Evolutionary conservation across 2,329 filamentous ascomycete genomes (phyloP), one percentile per base, ranked within the genome.

Genomic region (Talaromyces sp.): DNA sequence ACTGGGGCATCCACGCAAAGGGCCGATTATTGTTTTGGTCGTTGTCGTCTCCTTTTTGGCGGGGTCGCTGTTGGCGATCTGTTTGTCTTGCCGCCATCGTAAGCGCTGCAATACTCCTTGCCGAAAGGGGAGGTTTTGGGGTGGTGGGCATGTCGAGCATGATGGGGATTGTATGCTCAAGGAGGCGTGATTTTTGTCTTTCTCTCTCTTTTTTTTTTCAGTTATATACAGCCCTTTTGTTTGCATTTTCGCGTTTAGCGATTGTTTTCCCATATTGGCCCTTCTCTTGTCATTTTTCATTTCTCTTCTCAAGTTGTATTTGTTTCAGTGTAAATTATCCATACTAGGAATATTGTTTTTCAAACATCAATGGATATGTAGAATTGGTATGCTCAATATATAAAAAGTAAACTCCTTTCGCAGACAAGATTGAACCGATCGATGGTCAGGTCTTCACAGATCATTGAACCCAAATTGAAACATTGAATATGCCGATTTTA

Each of bases 1-100:
- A 33, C 57, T 67, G 4, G 59, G 61, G 1, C 60, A 64, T 13
- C 19, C 62, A 2, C 51, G 60, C 11, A 58, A 57, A 8, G 51
- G 60, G 1, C 33, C 60, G 7, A 22, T 64, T 9, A 30, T 65
- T 11, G 47, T 63, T 3, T 3, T 66, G 1, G 32, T 62, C 4
- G 36, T 65, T 22, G 47, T 36, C 32, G 55, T 28, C 8, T 62
- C 61, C 15, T 59, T 62, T 36, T 2, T 59, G 17, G 13, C 44
- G 15, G 57, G 57, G n/a, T 59, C 57, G 17, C 4, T 59, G 44
- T 6, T 49, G 44, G 57, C 57, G 11, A 27, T 59, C 10, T 59
- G 44, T 25, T n/a, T 49, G 8, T 19, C 44, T 42, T 30, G 9
- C 27, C 57, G 57, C 28, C 30, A 33, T 19, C 54, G 54, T 4